Evolutionary conservation across 495 filamentous ascomycete species (phyloP), one percentile per base, ranked within the genome.

Genomic region (Lasiosphaeria miniovina): DNA sequence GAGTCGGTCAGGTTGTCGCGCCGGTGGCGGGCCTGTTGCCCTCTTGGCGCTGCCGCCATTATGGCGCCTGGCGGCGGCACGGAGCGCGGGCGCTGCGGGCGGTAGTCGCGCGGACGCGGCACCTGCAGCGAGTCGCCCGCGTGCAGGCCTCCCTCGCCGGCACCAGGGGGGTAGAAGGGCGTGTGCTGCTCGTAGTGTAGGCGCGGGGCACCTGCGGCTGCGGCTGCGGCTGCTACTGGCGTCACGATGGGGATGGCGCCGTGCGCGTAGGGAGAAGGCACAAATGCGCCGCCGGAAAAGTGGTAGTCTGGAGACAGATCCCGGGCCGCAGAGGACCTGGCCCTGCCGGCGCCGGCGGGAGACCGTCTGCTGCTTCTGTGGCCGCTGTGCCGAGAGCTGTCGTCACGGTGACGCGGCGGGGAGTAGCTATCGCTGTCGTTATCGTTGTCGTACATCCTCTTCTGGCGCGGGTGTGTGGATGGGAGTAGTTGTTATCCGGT

Each of bases 91-190:
- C 60, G 24, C 24, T 24, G 24, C 24, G 24, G 54, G 14, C 45
- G 49, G 41, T 35, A 8, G 33, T 57, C 33, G 12, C 46, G 35
- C 15, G 10, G 0, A 6, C 50, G 31, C 34, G 53, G 61, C 3
- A 56, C 31, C 7, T 52, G 57, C 4, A 60, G 57, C 6, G 61
- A 24, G 6, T 46, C 17, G 14, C 9, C 10, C 6, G 33, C 11
- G 8, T 34, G 31, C 2, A 4, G 34, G 35, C 36, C 24, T 24
- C 24, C 24, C 24, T 24, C 24, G 24, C 24, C 24, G 24, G 43
- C 34, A n/a, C 24, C 24, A 41, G 56, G 38, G 1, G 54, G 52
- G 59, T 65, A 65, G 49, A 62, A 60, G 10, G 60, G 54, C 40
- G 54, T 62, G 54, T 58, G 49, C 0, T 41, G 35, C 43, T 64